These are phyloP conservation scores for Puya raimondii DNA, from an alignment of 176 grass and related monocot species.

Conservation along the genomic window DNA sequence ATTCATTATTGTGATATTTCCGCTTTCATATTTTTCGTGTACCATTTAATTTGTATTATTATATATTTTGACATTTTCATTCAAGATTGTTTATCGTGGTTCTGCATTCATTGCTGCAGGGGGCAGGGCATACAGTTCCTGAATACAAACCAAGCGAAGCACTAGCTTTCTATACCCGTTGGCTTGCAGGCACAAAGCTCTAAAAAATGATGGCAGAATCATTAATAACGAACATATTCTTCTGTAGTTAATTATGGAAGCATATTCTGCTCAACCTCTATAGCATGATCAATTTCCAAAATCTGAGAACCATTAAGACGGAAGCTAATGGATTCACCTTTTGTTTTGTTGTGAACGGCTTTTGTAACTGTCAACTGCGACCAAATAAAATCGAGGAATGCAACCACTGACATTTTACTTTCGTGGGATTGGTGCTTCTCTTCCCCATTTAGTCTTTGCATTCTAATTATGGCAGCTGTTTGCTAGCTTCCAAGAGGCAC, in stretches of 20 bases:
- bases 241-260: background rate
- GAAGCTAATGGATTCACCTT: background rate
- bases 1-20: background rate
- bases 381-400: too few species aligned
- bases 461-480: too few species aligned
- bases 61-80: background rate
- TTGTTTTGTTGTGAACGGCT: too few species aligned
- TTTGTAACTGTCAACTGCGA: too few species aligned
- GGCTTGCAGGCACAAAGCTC: constrained; percentile 43
- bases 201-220: constrained; percentile 19
- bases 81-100: background rate
- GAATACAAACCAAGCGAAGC: constrained; percentile 88
- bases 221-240: background rate
- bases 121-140: constrained; percentile 79
- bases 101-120: constrained; percentile 29
- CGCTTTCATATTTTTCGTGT: background rate
- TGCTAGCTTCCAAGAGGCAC: too few species aligned
- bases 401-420: too few species aligned
- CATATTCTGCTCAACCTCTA: background rate
- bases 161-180: constrained; percentile 69
- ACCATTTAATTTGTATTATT: background rate
- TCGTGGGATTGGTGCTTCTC: too few species aligned
- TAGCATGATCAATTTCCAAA: background rate
- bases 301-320: background rate
- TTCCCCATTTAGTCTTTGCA: too few species aligned